These are phyloP conservation scores for Xylaria sp. DNA, from an alignment of 2,329 filamentous ascomycete species.

Conservation along the genomic window DNA sequence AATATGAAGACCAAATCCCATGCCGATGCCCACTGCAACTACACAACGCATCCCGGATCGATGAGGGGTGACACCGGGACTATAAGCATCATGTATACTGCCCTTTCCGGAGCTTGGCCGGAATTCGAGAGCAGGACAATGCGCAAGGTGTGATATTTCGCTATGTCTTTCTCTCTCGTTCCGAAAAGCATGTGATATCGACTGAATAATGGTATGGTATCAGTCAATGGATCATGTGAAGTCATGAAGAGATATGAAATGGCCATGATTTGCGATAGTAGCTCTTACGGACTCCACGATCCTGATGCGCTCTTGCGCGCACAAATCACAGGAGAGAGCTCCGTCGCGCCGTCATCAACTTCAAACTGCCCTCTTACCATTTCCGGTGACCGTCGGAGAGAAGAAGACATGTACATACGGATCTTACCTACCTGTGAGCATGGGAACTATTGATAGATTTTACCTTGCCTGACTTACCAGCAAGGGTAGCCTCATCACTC, in stretches of 20 bases:
- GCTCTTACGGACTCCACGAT: not conserved
- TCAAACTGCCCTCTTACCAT: not conserved
- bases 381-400: not conserved
- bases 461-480: not conserved
- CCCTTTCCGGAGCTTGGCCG: not conserved
- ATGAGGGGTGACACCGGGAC: not conserved
- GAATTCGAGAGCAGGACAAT: not conserved
- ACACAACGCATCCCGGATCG: not conserved
- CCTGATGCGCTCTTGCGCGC: not conserved
- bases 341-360: not conserved
- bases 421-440: no score
- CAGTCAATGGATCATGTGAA: not conserved
- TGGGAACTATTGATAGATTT: not conserved
- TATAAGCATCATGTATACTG: not conserved
- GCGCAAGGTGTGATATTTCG: not conserved
- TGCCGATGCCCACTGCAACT: not conserved
- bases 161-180: not conserved
- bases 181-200: no score
- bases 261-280: not conserved
- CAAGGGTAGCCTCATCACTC: not conserved
- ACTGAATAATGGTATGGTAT: not conserved
- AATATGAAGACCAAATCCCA: no score
- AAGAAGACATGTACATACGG: no score
- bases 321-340: not conserved
- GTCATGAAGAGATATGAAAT: not conserved